Evolutionary conservation across 495 filamentous ascomycete species (phyloP), one percentile per base, ranked within the genome.

Genomic region (Lasiosphaeris hirsuta): DNA sequence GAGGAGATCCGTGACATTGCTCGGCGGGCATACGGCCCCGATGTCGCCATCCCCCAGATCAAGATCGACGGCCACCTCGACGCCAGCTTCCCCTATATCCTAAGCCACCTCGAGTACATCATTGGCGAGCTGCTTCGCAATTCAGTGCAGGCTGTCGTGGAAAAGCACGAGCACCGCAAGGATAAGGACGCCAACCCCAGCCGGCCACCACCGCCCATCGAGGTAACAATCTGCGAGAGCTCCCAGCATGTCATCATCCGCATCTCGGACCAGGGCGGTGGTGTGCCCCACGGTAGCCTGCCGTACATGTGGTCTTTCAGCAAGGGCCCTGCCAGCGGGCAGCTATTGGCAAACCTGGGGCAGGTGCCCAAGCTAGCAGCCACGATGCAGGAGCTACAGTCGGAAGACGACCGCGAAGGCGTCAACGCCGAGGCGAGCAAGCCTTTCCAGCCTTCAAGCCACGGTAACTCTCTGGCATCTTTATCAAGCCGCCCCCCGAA

Each of bases 101-200:
- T 95, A 15, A 93, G 87, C 63, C 95, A 97, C 68, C 78, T 99
- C 48, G 91, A 99, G 73, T 99, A 97, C 67, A 97, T 97, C 63
- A 83, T 97, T 55, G 92, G 94, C 37, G 94, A 99, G 72, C 85
- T 99, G 10, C 79, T 99, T 14, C 86, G 94, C 54, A 99, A 99
- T 72, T 93, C 90, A 0, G 86, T 99, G 19, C 92, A 97, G 70
- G 93, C 91, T 18, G 86, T 92, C 4, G 84, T 92, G 38, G 94
- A 96, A 63, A 84, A 83, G 63, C 72, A 76, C 54, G 63, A 66
- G 14, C 63, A 61, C 0, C 48, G 44, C 7, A 52, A 54, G 6
- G 55, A 64, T 51, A 45, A 63, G 8, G 48, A 56, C 52, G 54
- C 47, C 39, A 63, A 72, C 19, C 66, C 69, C 9, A 45, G 70